phyloP scores from a whole-genome alignment of 352 stramenopile species.

The Saprolegnia parasitica region DNA sequence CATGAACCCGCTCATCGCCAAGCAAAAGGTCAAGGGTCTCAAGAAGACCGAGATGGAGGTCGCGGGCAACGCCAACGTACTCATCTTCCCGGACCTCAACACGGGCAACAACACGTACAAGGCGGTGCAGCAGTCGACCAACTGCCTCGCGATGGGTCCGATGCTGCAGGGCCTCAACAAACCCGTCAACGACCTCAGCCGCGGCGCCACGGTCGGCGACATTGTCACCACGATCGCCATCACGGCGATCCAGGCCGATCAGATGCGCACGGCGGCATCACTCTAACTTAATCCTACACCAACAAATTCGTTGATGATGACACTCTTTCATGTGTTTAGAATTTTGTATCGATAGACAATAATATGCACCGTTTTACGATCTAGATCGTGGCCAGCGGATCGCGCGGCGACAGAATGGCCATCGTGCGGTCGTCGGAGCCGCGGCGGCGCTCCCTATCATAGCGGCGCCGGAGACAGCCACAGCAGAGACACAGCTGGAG shows the following conservation, averaged over 20 bases:
- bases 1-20: conserved; percentile 68
- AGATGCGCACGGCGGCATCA: conserved; percentile 29
- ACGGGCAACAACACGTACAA: conserved; percentile 90
- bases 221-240: conserved; percentile 88
- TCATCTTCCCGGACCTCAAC: conserved; percentile 86
- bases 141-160: conserved; percentile 50
- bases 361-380: not conserved
- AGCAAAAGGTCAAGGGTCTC: conserved; percentile 72
- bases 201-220: conserved; percentile 84
- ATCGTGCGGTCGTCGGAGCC: not conserved
- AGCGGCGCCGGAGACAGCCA: not conserved
- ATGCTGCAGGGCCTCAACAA: conserved; percentile 86
- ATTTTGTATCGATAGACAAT: not conserved
- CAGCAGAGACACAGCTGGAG: not conserved
- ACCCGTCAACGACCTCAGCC: conserved; percentile 85
- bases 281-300: no score
- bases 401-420: not conserved
- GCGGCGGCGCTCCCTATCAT: not conserved
- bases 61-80: conserved; percentile 74
- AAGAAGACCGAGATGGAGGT: conserved; percentile 49
- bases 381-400: not conserved
- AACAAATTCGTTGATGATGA: no score
- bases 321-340: no score
- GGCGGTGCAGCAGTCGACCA: conserved; percentile 56
- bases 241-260: conserved; percentile 81